phyloP scores from a whole-genome alignment of 2,329 filamentous ascomycete species.

The Drechslerella coelobrocha region DNA sequence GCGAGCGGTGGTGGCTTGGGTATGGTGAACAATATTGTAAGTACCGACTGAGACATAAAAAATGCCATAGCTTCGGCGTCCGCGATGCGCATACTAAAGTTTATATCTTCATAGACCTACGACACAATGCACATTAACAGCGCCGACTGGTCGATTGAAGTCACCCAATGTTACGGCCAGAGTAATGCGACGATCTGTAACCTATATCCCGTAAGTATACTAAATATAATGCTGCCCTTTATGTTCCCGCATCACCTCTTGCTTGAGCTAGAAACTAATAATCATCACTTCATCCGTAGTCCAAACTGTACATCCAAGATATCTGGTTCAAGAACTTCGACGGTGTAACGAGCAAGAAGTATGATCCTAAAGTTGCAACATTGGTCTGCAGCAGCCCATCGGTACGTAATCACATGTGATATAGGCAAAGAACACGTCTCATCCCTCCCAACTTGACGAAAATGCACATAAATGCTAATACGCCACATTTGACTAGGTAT shows the following conservation, averaged over 20 bases:
- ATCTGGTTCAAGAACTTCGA: conserved; percentile 66
- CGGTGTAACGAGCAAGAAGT: conserved; percentile 63
- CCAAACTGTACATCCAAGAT: conserved; percentile 19
- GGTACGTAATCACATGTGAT: neutral
- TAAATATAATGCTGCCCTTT: neutral
- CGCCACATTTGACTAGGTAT: conserved; percentile 51
- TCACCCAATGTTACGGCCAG: conserved; percentile 68
- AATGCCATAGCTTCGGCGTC: too few relatives aligned
- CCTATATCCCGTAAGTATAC: conserved; percentile 29
- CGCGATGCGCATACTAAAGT: too few relatives aligned
- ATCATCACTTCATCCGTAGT: conserved; percentile 1
- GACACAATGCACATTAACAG: conserved; percentile 67
- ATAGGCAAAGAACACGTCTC: neutral
- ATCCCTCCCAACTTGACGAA: too few relatives aligned
- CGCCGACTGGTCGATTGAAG: conserved; percentile 69
- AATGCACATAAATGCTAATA: too few relatives aligned
- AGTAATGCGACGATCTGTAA: conserved; percentile 64
- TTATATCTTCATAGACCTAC: conserved; percentile 65
- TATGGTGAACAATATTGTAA: conserved; percentile 66
- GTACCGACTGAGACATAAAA: too few relatives aligned
- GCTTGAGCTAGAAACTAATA: neutral
- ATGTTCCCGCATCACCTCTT: neutral
- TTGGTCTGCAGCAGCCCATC: conserved; percentile 62
- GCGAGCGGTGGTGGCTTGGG: conserved; percentile 71
- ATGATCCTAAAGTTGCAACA: conserved; percentile 61